These are phyloP conservation scores for Plasmodium sp. DNA, from an alignment of 169 alveolate genomes.

Conservation along the genomic window DNA sequence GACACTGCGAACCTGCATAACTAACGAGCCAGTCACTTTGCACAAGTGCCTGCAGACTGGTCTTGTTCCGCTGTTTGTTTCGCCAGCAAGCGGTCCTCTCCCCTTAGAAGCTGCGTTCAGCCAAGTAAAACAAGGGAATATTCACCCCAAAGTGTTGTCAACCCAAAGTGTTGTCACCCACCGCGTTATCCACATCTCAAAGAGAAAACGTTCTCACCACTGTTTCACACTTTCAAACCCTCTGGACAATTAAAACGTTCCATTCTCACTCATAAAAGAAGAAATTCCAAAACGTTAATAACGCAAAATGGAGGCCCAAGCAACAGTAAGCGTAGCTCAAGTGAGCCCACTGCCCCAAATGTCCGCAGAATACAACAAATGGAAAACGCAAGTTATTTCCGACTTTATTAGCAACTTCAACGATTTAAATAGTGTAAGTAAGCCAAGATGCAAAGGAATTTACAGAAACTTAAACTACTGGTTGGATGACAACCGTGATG, in stretches of 20 bases:
- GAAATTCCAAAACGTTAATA: background rate
- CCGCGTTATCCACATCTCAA: background rate
- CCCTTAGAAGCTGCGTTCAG: background rate
- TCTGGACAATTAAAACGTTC: background rate
- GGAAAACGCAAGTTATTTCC: background rate
- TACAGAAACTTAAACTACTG: background rate
- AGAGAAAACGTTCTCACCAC: background rate
- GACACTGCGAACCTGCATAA: background rate
- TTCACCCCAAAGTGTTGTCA: no score
- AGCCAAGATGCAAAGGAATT: background rate
- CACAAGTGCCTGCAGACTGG: background rate
- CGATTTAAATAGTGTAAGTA: background rate
- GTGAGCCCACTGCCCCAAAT: background rate
- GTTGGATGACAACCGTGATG: slow-evolving; percentile 7
- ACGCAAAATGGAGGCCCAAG: background rate
- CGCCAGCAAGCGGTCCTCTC: background rate
- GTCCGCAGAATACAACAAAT: background rate
- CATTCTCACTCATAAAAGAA: background rate
- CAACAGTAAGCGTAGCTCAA: background rate
- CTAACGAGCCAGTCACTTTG: background rate
- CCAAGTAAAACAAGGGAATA: background rate
- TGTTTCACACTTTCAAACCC: background rate
- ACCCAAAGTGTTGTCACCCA: no score
- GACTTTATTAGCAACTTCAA: background rate
- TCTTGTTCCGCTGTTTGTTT: background rate